phyloP scores from a whole-genome alignment of 192 early-diverging fungal species.

The Coemansia pectinata region DNA sequence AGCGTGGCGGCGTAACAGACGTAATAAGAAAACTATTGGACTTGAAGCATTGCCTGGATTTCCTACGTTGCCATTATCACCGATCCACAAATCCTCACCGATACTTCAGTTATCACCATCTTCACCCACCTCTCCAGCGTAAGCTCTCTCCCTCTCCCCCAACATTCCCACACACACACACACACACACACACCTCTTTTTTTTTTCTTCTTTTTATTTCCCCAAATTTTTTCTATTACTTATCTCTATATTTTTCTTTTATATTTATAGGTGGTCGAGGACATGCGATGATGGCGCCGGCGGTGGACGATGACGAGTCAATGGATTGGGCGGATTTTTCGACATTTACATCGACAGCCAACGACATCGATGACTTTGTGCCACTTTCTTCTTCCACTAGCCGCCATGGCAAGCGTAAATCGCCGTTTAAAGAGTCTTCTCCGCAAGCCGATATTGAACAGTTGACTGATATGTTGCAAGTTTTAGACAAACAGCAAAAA shows the following conservation, averaged over 20 bases:
- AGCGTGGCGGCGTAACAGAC: not conserved
- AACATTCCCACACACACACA: not conserved
- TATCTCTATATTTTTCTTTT: not conserved
- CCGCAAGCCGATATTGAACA: not conserved
- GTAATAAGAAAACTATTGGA: not conserved
- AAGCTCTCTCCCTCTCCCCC: not conserved
- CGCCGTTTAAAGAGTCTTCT: not conserved
- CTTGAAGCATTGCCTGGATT: conserved; percentile 8
- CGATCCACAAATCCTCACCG: conserved; percentile 26
- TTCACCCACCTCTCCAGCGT: not conserved
- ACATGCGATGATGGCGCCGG: conserved; percentile 36
- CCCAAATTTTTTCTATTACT: conserved; percentile 1
- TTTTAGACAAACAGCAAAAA: not conserved
- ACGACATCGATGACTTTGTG: conserved; percentile 13
- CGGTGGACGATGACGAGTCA: conserved; percentile 30
- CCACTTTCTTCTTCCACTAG: not conserved
- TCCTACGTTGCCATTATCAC: conserved; percentile 40
- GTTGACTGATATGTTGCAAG: conserved; percentile 1
- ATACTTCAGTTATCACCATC: conserved; percentile 4
- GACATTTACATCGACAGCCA: conserved; percentile 1
- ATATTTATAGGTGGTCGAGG: not conserved
- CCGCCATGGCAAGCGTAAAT: not conserved
- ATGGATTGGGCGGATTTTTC: conserved; percentile 35
- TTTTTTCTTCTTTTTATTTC: not conserved
- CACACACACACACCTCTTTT: not conserved